A percentile compares a stretch with the other conserved stretches of the same genome.
phyloP scores from a whole-genome alignment of 345 rosid genomes.

The Populus simonii region DNA sequence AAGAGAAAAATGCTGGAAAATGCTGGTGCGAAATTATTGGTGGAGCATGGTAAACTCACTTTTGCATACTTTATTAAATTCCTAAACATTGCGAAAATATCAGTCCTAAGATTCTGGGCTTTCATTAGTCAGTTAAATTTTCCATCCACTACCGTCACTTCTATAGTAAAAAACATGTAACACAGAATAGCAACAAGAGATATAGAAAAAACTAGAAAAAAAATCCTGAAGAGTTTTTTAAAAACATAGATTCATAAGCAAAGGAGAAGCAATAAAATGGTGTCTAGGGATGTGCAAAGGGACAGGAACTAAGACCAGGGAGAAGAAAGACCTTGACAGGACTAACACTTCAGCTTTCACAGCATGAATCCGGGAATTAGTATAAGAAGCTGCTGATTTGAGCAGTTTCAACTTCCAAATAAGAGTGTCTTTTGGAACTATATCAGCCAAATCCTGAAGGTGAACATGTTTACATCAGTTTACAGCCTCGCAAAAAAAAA shows the following conservation, averaged over 20 bases:
- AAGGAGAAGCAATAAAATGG: neutral
- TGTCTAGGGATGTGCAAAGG: neutral
- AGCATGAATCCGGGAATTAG: constrained; percentile 81
- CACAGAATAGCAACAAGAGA: neutral
- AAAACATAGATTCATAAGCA: neutral
- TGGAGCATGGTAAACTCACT: neutral
- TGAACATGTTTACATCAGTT: neutral
- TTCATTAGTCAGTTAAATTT: neutral
- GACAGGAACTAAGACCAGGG: neutral
- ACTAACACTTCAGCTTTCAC: constrained; percentile 79
- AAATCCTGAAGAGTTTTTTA: neutral
- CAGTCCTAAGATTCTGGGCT: neutral
- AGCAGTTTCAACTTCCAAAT: constrained; percentile 76
- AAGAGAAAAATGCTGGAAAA: neutral
- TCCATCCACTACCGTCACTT: neutral
- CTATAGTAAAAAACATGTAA: neutral
- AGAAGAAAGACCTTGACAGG: constrained; percentile 55
- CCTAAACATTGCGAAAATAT: too few species aligned
- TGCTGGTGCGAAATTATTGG: neutral
- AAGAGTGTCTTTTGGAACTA: constrained; percentile 64
- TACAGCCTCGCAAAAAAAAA: neutral
- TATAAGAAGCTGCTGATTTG: constrained; percentile 61
- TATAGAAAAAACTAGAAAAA: neutral
- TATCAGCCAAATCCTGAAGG: constrained; percentile 53
- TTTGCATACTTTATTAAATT: too few species aligned